A percentile compares a stretch with the other conserved stretches of the same genome.
Conservation (phyloP, 2,329 filamentous ascomycete genomes). For the Stachybotrys chartarum region DNA sequence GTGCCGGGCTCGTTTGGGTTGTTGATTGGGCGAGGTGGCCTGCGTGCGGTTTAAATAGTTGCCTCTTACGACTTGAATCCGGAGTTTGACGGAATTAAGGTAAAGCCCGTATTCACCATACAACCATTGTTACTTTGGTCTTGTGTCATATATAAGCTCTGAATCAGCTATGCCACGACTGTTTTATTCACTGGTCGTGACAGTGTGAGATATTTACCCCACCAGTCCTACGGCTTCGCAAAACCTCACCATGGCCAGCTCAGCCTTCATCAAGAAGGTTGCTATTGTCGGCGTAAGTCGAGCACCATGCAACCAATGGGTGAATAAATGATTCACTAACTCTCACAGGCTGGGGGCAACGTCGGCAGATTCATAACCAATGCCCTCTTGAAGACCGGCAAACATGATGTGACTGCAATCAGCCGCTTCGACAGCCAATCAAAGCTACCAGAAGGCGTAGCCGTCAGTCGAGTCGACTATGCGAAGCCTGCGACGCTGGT, state of each 20-base stretch:
- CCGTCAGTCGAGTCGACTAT: slow-evolving; percentile 32
- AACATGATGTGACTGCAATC: slow-evolving; percentile 42
- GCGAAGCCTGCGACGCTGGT: slow-evolving; percentile 30
- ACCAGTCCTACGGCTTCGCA: too few species aligned
- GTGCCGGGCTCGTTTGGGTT: too few species aligned
- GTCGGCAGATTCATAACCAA: slow-evolving; percentile 26
- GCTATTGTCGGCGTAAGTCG: slow-evolving; percentile 35
- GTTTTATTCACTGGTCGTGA: too few species aligned
- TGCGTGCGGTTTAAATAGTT: too few species aligned
- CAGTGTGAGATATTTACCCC: too few species aligned
- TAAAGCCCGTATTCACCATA: too few species aligned
- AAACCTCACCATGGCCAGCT: neutral
- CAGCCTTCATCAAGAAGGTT: slow-evolving; percentile 12
- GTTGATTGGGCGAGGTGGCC: too few species aligned
- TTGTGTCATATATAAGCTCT: too few species aligned
- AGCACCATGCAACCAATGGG: slow-evolving; percentile 12
- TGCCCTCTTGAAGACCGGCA: slow-evolving; percentile 36
- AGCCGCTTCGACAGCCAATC: slow-evolving; percentile 33
- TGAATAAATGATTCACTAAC: neutral
- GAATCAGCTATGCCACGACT: too few species aligned
- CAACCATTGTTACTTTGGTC: too few species aligned
- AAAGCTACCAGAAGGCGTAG: slow-evolving; percentile 31
- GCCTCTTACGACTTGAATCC: too few species aligned
- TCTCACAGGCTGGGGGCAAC: slow-evolving; percentile 22
- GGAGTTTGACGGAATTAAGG: too few species aligned